These are phyloP conservation scores for Nymphaea thermarum DNA, from an alignment of 164 flowering plant species.

Conservation along the genomic window DNA sequence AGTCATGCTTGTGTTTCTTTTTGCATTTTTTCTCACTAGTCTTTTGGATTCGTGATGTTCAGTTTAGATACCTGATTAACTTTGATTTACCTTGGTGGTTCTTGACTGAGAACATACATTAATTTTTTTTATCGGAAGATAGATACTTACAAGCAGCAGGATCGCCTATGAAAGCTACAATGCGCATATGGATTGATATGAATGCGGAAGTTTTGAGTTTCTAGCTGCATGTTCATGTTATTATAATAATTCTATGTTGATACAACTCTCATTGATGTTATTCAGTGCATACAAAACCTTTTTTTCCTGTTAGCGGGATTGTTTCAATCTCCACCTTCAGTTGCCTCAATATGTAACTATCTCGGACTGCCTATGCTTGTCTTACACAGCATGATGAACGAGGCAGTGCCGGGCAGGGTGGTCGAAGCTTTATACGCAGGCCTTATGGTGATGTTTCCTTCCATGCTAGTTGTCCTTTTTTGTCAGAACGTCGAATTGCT, in stretches of 20 bases:
- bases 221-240: neutral
- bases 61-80: no score
- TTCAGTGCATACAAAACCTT: constrained; percentile 23
- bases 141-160: no score
- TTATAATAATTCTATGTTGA: constrained; percentile 5
- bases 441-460: neutral
- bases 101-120: no score
- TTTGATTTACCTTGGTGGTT: no score
- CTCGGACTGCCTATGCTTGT: constrained; percentile 68
- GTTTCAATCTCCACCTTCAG: constrained; percentile 35
- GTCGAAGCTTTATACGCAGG: constrained; percentile 38
- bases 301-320: constrained; percentile 31
- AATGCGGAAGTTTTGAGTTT: no score
- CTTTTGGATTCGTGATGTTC: no score
- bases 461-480: neutral
- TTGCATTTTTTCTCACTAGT: no score
- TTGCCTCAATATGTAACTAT: constrained; percentile 45
- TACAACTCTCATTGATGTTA: constrained; percentile 18
- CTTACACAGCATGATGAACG: constrained; percentile 92
- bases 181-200: no score
- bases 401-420: constrained; percentile 55
- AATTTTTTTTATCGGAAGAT: no score
- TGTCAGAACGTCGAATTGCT: neutral
- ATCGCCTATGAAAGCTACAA: no score
- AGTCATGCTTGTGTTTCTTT: no score